Percentiles rank a stretch among this genome's conserved stretches.
Evolutionary conservation across 2,329 filamentous ascomycete species (phyloP).

Genomic region (Gliomastix tumulicola): DNA sequence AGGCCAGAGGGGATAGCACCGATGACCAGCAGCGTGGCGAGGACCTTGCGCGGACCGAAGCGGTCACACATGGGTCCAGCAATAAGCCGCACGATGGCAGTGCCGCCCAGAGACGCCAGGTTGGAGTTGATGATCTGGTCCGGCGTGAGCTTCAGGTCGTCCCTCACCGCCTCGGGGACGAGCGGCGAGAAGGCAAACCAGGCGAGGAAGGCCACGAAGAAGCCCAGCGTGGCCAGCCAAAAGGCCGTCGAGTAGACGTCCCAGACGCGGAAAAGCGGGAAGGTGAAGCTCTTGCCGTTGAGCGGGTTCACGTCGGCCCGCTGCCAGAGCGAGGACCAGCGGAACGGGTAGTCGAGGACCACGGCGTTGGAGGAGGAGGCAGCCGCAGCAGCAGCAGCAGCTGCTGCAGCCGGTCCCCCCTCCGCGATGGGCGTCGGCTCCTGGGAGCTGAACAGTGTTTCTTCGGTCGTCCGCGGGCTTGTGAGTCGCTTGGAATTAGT

Average conservation of each 20-base stretch:
- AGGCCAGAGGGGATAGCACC: slow-evolving; percentile 78
- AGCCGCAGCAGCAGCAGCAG: no score
- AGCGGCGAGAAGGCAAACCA: slow-evolving; percentile 78
- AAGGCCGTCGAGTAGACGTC: slow-evolving; percentile 81
- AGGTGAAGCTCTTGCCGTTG: slow-evolving; percentile 73
- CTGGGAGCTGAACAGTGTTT: no score
- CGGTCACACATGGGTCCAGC: slow-evolving; percentile 81
- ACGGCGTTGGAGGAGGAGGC: no score
- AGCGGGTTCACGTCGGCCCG: slow-evolving; percentile 72
- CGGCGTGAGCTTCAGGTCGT: slow-evolving; percentile 66
- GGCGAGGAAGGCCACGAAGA: slow-evolving; percentile 82
- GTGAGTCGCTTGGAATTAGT: no score
- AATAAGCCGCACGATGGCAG: slow-evolving; percentile 67
- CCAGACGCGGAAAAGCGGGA: slow-evolving; percentile 72
- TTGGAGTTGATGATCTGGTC: slow-evolving; percentile 81
- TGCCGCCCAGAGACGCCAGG: slow-evolving; percentile 68
- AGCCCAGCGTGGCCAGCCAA: slow-evolving; percentile 83
- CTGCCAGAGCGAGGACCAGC: slow-evolving; percentile 16
- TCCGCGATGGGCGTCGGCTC: no score
- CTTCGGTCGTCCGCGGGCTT: no score
- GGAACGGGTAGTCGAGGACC: no score
- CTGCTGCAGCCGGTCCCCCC: no score
- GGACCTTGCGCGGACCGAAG: slow-evolving; percentile 75
- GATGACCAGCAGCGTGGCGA: slow-evolving; percentile 67
- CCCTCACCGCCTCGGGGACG: slow-evolving; percentile 69